Percentiles rank a stretch among this genome's conserved stretches.
Evolutionary conservation across 192 early-diverging fungal genomes (phyloP).

Genomic region (Globomyces pollinis-pini): DNA sequence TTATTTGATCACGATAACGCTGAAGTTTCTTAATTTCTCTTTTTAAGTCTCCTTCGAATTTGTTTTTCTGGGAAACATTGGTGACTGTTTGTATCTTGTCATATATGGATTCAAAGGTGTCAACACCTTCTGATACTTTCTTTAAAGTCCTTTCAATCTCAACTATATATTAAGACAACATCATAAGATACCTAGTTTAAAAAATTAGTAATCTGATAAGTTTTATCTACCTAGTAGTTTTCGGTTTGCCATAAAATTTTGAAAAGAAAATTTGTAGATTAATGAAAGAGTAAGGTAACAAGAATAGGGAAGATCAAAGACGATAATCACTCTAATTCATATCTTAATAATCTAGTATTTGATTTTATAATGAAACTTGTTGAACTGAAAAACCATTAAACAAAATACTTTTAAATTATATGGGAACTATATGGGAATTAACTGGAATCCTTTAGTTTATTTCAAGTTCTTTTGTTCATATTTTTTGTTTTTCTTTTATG

Average conservation of each 20-base stretch:
- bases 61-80: constrained; percentile 89
- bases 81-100: constrained; percentile 78
- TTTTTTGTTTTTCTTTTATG: not conserved
- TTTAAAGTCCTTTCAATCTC: constrained; percentile 96
- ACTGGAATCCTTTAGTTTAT: too few relatives aligned
- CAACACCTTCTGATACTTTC: constrained; percentile 91
- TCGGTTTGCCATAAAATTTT: constrained; percentile 13
- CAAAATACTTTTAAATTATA: too few relatives aligned
- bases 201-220: not conserved
- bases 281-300: not conserved
- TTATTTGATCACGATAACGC: constrained; percentile 91
- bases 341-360: too few relatives aligned
- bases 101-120: constrained; percentile 84
- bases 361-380: too few relatives aligned
- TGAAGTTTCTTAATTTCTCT: constrained; percentile 99
- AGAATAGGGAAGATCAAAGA: not conserved
- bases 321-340: not conserved
- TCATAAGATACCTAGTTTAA: not conserved
- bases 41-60: constrained; percentile 91
- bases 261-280: not conserved
- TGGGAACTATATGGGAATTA: too few relatives aligned
- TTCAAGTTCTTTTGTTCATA: too few relatives aligned
- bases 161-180: constrained; percentile 46
- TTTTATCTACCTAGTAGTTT: constrained; percentile 15
- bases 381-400: too few relatives aligned